phyloP scores from a whole-genome alignment of 371 early-diverging fungal genomes.

The Lichtheimia corymbifera region DNA sequence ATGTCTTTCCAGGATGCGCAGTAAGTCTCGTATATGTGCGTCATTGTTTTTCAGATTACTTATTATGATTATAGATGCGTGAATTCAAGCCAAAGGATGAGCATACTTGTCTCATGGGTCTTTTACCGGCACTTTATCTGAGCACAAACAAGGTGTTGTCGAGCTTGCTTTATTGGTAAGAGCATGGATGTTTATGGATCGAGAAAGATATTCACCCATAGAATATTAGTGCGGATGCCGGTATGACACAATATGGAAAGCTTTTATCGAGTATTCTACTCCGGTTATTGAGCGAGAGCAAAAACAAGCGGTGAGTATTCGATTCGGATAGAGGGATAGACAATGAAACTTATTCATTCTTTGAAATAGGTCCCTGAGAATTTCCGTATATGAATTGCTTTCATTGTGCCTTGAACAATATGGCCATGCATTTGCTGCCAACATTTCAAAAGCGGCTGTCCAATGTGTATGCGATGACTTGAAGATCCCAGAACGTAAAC shows the following conservation, averaged over 20 bases:
- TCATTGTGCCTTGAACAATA: constrained; percentile 47
- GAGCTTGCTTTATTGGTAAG: constrained; percentile 45
- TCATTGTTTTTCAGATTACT: neutral
- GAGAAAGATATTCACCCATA: neutral
- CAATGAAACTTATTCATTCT: neutral
- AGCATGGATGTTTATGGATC: neutral
- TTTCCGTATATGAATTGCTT: constrained; percentile 39
- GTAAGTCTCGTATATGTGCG: constrained; percentile 22
- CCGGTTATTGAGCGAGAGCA: constrained; percentile 43
- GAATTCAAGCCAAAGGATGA: constrained; percentile 24
- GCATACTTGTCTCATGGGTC: constrained; percentile 36
- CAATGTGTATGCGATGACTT: constrained; percentile 4
- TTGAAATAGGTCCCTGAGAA: constrained; percentile 28
- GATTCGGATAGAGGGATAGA: neutral
- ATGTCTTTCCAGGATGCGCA: constrained; percentile 44
- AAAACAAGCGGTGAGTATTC: constrained; percentile 28
- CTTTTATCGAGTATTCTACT: constrained; percentile 41
- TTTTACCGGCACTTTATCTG: constrained; percentile 42
- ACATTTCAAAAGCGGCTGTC: constrained; percentile 34
- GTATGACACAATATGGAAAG: constrained; percentile 38
- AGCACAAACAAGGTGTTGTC: constrained; percentile 39
- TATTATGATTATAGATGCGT: constrained; percentile 16
- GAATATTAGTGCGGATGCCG: constrained; percentile 34
- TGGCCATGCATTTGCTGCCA: constrained; percentile 42
- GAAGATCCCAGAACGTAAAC: constrained; percentile 1